A percentile compares a stretch with the other conserved stretches of the same genome.
Conservation (phyloP, 2,329 filamentous ascomycete species). For the Scopulariopsis brevicaulis region DNA sequence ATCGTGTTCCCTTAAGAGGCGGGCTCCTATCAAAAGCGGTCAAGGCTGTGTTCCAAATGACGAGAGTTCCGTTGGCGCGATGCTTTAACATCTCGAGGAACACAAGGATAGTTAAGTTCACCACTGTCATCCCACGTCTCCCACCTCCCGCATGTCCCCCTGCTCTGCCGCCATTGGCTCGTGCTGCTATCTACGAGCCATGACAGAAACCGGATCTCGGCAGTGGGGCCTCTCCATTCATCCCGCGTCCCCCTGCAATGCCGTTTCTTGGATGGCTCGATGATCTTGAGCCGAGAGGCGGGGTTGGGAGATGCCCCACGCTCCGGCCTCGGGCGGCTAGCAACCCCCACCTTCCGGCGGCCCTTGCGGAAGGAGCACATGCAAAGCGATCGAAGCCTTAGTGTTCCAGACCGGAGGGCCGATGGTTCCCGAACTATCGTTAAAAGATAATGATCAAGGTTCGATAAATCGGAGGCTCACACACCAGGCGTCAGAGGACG, state of each 20-base stretch:
- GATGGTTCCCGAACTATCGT: not conserved
- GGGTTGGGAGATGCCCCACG: not conserved
- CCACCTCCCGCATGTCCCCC: too few relatives aligned
- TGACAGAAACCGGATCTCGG: not conserved
- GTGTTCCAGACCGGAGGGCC: not conserved
- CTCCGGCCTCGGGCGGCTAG: not conserved
- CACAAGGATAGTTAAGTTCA: too few relatives aligned
- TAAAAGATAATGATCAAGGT: not conserved
- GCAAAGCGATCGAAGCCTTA: not conserved
- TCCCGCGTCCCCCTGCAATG: not conserved
- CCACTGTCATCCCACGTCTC: too few relatives aligned
- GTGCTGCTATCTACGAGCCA: too few relatives aligned
- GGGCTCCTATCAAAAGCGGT: too few relatives aligned
- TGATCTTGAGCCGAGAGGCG: not conserved
- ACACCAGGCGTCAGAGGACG: not conserved
- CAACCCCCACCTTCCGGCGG: not conserved
- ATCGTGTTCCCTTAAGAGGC: too few relatives aligned
- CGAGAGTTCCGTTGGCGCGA: too few relatives aligned
- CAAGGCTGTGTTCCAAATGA: too few relatives aligned
- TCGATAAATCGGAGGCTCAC: not conserved
- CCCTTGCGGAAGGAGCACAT: not conserved
- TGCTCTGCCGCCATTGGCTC: too few relatives aligned
- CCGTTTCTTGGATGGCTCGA: not conserved
- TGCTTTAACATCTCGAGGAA: too few relatives aligned
- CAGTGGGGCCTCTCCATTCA: not conserved